Conservation (phyloP, 2,329 filamentous ascomycete genomes). For the Pyricularia grisea region DNA sequence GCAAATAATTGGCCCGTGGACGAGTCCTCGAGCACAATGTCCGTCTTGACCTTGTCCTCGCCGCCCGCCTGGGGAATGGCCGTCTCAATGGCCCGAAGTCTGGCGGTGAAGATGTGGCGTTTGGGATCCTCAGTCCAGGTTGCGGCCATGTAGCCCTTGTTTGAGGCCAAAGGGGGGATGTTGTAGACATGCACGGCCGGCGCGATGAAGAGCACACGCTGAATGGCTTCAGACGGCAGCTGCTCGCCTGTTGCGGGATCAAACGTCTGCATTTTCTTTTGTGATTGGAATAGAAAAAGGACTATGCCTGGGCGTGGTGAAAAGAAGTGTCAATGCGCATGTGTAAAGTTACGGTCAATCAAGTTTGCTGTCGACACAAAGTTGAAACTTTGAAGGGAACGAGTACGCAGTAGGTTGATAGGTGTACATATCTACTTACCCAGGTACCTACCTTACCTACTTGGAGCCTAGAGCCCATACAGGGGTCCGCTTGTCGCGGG, state of each 20-base stretch:
- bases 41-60: constrained; percentile 54
- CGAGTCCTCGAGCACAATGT: constrained; percentile 72
- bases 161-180: constrained; percentile 70
- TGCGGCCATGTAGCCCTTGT: constrained; percentile 68
- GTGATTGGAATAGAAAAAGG: not conserved
- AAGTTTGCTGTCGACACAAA: not conserved
- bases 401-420: not conserved
- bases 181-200: constrained; percentile 74
- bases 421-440: too few species aligned
- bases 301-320: not conserved
- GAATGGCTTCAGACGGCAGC: constrained; percentile 68
- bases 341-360: not conserved
- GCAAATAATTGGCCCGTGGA: constrained; percentile 69
- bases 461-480: not conserved
- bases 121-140: constrained; percentile 65
- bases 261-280: constrained; percentile 40
- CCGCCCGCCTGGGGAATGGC: constrained; percentile 35
- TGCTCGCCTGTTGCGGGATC: constrained; percentile 63
- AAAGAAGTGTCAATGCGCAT: not conserved
- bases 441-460: not conserved
- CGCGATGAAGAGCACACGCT: constrained; percentile 73
- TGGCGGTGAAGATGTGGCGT: constrained; percentile 77
- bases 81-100: constrained; percentile 70
- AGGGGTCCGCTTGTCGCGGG: not conserved
- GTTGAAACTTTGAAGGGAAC: not conserved